Evolutionary conservation across 768 basidiomycete species (phyloP), one percentile per base, ranked within the genome.

Genomic region (Pilatotrama ljubarskyi): DNA sequence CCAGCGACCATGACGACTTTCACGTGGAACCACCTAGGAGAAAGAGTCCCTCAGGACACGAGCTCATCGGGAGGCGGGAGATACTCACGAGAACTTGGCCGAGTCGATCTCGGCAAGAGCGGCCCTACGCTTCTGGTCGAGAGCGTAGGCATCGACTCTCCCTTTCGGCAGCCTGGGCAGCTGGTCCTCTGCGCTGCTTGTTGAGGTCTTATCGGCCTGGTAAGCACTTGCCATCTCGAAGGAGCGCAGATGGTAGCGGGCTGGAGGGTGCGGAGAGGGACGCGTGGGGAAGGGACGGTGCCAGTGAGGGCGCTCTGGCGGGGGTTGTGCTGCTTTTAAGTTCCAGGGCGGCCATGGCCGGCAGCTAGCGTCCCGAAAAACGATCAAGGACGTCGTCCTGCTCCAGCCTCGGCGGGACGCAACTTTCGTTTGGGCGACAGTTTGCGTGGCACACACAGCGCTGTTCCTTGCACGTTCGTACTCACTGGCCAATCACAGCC

Each of bases 101-200:
- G 90, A 87, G 74, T 96, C 94, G 61, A 96, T 83, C 72, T 95
- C 91, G 13, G 87, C 82, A 41, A 97, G 81, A 32, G 95, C 93
- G 36, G 84, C 85, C 17, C 90, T 82, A 62, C 94, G 85, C 50
- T 86, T 83, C 70, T 89, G 84, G 69, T 89, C 86, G 43, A 91
- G 81, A 18, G 70, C 69, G 55, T 78, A 78, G 14, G 66, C 71
- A 18, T 40, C 42, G 35, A 18, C 11, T 20, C 20, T n/a, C n/a
- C 44, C 50, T 48, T 63, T 61, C 6, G 25, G 25, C 40, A 65
- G 48, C 32, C 32, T 36, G 26, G 63, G 58, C 35, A 63, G 20
- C 37, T 47, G 55, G 17, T 41, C 59, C 48, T 61, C 60, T 25
- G 60, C 52, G 43, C 54, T 57, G 63, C 60, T 59, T 17, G 62